phyloP scores from a whole-genome alignment of 495 filamentous ascomycete species.

The Aspergillus heteromorphus region DNA sequence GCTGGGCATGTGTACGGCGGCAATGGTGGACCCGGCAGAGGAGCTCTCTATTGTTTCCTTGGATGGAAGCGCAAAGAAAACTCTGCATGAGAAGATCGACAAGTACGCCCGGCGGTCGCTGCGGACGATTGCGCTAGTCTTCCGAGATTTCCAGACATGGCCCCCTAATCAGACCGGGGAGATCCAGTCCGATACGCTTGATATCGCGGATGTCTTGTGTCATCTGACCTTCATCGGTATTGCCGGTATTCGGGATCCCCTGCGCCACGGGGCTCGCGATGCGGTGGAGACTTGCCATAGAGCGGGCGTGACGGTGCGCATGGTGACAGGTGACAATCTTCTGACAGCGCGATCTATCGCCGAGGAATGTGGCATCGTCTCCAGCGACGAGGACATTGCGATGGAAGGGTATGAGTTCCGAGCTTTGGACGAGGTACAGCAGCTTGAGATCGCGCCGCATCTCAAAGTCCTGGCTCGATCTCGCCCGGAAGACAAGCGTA shows the following conservation, averaged over 20 bases:
- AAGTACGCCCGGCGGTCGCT: conserved; percentile 68
- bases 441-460: conserved; percentile 52
- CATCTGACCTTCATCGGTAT: conserved; percentile 61
- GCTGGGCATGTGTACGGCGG: conserved; percentile 50
- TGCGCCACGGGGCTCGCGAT: conserved; percentile 60
- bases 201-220: conserved; percentile 25
- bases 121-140: conserved; percentile 71
- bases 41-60: conserved; percentile 37
- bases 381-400: conserved; percentile 42
- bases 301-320: conserved; percentile 73
- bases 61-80: conserved; percentile 11
- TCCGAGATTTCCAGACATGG: conserved; percentile 72
- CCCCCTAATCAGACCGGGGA: conserved; percentile 51
- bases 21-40: conserved; percentile 57
- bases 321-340: conserved; percentile 76
- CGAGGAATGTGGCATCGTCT: conserved; percentile 41
- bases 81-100: conserved; percentile 55
- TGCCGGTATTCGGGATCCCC: conserved; percentile 71
- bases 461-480: conserved; percentile 64
- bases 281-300: conserved; percentile 59
- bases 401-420: conserved; percentile 64
- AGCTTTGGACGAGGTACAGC: conserved; percentile 51
- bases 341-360: conserved; percentile 69
- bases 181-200: conserved; percentile 32
- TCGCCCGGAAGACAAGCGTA: conserved; percentile 60